Evolutionary conservation across 2,329 filamentous ascomycete species (phyloP).

Genomic region (Aspergillus aculeatinus): DNA sequence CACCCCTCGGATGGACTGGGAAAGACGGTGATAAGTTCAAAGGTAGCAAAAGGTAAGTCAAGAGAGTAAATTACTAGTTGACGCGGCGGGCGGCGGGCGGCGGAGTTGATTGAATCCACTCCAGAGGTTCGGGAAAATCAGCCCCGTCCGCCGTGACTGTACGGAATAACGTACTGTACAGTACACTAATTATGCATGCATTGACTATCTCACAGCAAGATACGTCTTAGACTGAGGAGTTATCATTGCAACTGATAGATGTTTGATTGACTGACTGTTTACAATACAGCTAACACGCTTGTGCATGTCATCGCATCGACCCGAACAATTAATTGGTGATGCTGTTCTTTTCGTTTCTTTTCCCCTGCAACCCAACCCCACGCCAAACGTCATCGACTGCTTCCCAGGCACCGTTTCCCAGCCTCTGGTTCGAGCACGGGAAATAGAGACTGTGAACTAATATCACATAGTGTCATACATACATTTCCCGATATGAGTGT

Average conservation of each 20-base stretch:
- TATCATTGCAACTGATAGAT: background rate
- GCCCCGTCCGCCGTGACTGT: background rate
- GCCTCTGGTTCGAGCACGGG: background rate
- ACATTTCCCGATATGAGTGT: too few relatives aligned
- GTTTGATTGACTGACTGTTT: background rate
- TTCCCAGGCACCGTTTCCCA: background rate
- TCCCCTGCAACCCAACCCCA: slow-evolving; percentile 6
- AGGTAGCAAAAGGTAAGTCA: too few relatives aligned
- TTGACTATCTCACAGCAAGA: background rate
- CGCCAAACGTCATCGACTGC: slow-evolving; percentile 9
- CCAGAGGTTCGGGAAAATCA: slow-evolving; percentile 20
- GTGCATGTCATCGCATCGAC: background rate
- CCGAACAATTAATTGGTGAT: too few relatives aligned
- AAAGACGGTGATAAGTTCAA: slow-evolving; percentile 6
- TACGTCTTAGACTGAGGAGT: too few relatives aligned
- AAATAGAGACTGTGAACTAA: background rate
- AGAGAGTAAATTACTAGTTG: background rate
- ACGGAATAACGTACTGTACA: too few relatives aligned
- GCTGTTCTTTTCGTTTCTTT: background rate
- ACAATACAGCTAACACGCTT: background rate
- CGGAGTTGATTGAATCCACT: background rate
- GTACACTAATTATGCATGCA: background rate
- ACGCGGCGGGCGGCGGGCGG: slow-evolving; percentile 7
- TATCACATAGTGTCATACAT: background rate
- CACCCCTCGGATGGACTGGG: slow-evolving; percentile 3